Percentiles rank a stretch among this genome's conserved stretches.
Conservation (phyloP, 106 monocot species). For the Phalaenopsis equestris region DNA sequence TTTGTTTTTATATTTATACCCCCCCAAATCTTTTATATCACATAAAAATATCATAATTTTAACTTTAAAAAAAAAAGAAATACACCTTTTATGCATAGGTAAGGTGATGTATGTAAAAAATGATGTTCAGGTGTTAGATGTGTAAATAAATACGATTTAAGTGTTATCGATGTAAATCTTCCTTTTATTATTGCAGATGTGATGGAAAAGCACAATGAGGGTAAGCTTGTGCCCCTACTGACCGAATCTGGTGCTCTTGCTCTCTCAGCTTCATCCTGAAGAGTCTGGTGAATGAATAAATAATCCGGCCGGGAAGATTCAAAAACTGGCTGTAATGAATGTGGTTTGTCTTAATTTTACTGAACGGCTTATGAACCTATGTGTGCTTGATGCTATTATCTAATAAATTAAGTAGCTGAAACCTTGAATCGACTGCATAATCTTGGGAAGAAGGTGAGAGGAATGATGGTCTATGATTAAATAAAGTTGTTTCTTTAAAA, state of each 20-base stretch:
- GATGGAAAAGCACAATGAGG: slow-evolving; percentile 31
- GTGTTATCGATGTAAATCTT: no score
- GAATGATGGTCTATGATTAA: no score
- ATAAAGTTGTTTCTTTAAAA: no score
- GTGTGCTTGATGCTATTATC: not conserved
- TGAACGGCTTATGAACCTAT: not conserved
- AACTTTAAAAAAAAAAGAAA: no score
- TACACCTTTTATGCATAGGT: no score
- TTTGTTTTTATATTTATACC: no score
- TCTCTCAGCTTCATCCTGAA: slow-evolving; percentile 10
- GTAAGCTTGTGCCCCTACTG: slow-evolving; percentile 72
- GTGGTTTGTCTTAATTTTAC: not conserved
- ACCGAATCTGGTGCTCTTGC: slow-evolving; percentile 65
- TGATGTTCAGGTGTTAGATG: no score
- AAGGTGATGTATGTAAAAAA: no score
- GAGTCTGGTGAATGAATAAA: not conserved
- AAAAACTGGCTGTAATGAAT: not conserved
- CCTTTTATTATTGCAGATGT: slow-evolving; percentile 22
- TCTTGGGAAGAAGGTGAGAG: no score
- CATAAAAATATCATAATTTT: no score
- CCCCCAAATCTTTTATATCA: no score
- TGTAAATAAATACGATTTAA: no score
- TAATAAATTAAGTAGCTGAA: not conserved
- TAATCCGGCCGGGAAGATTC: not conserved
- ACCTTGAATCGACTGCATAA: not conserved